These are phyloP conservation scores for Phyllosticta capitalensis DNA, from an alignment of 2,329 filamentous ascomycete genomes.

Conservation along the genomic window DNA sequence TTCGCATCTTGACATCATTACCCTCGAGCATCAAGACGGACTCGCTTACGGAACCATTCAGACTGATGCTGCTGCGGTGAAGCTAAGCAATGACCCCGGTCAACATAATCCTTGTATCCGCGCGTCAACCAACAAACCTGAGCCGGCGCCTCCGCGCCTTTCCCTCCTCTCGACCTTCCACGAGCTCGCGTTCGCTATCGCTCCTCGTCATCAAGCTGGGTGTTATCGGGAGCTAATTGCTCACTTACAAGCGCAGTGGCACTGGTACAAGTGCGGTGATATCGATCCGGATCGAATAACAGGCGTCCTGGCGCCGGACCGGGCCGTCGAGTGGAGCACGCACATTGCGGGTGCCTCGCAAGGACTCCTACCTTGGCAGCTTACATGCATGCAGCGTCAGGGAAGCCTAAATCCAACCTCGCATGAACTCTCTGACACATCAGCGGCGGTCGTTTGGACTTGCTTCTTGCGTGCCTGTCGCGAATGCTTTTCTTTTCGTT, in stretches of 20 bases:
- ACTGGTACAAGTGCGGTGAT: background rate
- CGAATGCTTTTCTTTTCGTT: too few species aligned
- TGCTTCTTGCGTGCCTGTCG: too few species aligned
- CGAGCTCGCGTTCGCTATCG: too few species aligned
- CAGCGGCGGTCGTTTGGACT: too few species aligned
- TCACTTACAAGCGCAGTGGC: background rate
- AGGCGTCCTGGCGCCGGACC: background rate
- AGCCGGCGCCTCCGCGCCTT: background rate
- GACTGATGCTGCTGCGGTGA: background rate
- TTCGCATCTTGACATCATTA: background rate
- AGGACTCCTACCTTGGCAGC: too few species aligned
- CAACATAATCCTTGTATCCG: background rate
- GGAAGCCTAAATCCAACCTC: too few species aligned
- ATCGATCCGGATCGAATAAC: background rate
- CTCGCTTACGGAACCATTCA: background rate
- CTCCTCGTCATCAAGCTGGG: too few species aligned
- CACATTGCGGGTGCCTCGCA: background rate
- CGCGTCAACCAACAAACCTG: background rate
- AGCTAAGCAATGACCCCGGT: background rate
- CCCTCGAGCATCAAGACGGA: background rate
- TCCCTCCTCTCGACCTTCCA: background rate
- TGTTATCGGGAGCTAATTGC: background rate
- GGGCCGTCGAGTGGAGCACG: background rate
- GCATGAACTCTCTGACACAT: too few species aligned
- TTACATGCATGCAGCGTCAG: too few species aligned